Conservation (phyloP, 306 rosid species). For the Prunus kanzakura region DNA sequence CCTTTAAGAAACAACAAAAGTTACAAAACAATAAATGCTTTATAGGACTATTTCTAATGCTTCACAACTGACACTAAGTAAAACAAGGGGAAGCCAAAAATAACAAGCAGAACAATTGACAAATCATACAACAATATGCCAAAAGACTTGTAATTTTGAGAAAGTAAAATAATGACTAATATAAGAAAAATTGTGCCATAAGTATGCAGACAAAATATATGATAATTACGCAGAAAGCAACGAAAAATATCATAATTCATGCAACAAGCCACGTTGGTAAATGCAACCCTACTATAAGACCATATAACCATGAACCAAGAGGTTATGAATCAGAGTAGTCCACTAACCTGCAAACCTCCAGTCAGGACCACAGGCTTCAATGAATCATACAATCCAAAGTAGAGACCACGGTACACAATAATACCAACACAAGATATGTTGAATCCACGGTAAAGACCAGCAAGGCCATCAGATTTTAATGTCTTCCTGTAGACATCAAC, state of each 20-base stretch:
- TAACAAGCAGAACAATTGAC: background rate
- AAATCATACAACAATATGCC: background rate
- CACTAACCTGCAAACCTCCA: conserved; percentile 58
- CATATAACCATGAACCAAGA: background rate
- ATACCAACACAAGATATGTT: conserved; percentile 81
- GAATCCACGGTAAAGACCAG: conserved; percentile 93
- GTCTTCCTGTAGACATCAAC: conserved; percentile 87
- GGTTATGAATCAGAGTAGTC: background rate
- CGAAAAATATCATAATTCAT: background rate
- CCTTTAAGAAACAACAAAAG: background rate
- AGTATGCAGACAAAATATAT: background rate
- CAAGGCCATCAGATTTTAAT: conserved; percentile 64
- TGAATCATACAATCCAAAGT: conserved; percentile 87
- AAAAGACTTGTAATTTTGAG: background rate
- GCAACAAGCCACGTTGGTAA: background rate
- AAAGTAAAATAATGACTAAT: background rate
- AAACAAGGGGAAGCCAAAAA: background rate
- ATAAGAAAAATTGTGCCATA: background rate
- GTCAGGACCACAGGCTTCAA: conserved; percentile 72
- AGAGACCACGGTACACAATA: conserved; percentile 86
- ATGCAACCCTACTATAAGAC: background rate
- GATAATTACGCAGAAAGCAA: background rate
- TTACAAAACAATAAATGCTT: background rate
- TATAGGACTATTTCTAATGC: background rate
- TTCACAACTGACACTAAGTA: background rate